Percentiles rank a stretch among this genome's conserved stretches.
These are phyloP conservation scores for Pseudohyphozyma bogoriensis DNA, from an alignment of 768 basidiomycete genomes.

Conservation along the genomic window DNA sequence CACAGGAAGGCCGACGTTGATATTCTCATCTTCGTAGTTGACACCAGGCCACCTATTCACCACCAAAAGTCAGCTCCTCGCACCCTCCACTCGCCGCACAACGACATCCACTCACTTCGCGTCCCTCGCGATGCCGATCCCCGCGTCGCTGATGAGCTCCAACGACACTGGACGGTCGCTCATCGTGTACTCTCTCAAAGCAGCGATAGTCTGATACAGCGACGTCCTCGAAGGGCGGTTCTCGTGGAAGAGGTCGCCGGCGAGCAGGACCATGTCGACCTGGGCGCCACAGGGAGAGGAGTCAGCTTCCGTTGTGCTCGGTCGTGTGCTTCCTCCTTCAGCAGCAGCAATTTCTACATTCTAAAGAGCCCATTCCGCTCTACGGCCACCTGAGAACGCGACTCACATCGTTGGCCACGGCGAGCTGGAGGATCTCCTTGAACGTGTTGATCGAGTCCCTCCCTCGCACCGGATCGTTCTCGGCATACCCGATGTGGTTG, in stretches of 20 bases:
- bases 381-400: background rate
- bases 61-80: background rate
- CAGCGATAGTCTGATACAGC: conserved; percentile 75
- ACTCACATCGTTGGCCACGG: conserved; percentile 73
- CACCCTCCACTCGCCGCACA: too few relatives aligned
- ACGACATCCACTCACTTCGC: conserved; percentile 52
- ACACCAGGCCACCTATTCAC: conserved; percentile 74
- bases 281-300: conserved; percentile 38
- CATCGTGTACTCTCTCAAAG: conserved; percentile 80
- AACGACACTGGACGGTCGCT: conserved; percentile 81
- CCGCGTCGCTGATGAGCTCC: conserved; percentile 83
- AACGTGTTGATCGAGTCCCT: conserved; percentile 94
- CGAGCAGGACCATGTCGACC: conserved; percentile 93
- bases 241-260: conserved; percentile 95
- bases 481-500: conserved; percentile 64
- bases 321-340: background rate
- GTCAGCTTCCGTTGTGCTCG: background rate
- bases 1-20: conserved; percentile 90
- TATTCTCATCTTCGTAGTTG: conserved; percentile 93
- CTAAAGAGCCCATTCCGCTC: background rate
- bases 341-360: background rate
- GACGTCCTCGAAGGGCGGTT: conserved; percentile 87
- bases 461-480: conserved; percentile 86
- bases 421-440: conserved; percentile 81
- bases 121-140: conserved; percentile 74